Evolutionary conservation across 768 basidiomycete species (phyloP).

Genomic region (Filobasidium floriforme): DNA sequence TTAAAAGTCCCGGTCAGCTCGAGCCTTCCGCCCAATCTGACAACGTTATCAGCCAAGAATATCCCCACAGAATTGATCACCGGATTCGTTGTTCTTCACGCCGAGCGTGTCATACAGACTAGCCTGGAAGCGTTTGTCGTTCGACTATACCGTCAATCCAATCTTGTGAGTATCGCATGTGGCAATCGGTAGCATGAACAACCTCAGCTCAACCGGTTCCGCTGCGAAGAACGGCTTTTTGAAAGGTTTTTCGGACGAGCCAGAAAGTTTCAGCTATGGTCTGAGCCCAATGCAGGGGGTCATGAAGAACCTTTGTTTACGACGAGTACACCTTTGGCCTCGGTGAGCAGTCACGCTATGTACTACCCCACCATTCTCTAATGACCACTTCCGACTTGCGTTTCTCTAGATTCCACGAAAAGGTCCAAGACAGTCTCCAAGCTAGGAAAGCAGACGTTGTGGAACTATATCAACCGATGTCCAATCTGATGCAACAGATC

Average conservation of each 20-base stretch:
- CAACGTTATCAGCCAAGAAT: constrained; percentile 48
- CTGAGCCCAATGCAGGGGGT: constrained; percentile 84
- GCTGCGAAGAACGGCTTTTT: constrained; percentile 62
- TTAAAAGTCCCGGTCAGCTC: too few species aligned
- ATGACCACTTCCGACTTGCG: not conserved
- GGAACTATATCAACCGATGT: constrained; percentile 78
- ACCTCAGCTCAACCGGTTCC: not conserved
- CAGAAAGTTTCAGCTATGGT: constrained; percentile 87
- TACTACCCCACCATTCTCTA: not conserved
- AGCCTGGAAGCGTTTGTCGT: constrained; percentile 88
- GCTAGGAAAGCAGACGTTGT: constrained; percentile 81
- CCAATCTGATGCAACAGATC: constrained; percentile 80
- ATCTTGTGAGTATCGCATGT: constrained; percentile 48
- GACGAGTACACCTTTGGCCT: constrained; percentile 85
- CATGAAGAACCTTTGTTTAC: constrained; percentile 83
- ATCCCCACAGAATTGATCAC: constrained; percentile 79
- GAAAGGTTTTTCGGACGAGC: constrained; percentile 95
- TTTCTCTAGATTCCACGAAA: constrained; percentile 72
- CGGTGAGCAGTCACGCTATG: constrained; percentile 52
- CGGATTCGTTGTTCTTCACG: constrained; percentile 81
- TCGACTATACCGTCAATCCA: constrained; percentile 80
- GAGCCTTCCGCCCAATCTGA: not conserved
- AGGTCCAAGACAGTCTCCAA: constrained; percentile 72
- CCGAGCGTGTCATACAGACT: constrained; percentile 80
- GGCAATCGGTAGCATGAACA: not conserved